phyloP scores from a whole-genome alignment of 2,329 filamentous ascomycete genomes.

The Stachybotrys chlorohalonatus region DNA sequence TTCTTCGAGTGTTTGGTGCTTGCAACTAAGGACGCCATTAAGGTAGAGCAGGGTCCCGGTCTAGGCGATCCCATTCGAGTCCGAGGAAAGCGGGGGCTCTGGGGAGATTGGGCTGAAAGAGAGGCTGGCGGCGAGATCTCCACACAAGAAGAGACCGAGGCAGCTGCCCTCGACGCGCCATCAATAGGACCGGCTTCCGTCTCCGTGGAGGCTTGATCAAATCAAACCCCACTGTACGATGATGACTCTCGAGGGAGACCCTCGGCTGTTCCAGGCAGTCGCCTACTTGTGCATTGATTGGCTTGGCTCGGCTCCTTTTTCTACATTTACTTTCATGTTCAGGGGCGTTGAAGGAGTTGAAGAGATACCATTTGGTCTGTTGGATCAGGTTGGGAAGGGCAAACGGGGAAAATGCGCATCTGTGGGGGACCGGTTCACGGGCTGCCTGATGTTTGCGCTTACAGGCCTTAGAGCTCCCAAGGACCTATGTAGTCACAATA shows the following conservation, averaged over 20 bases:
- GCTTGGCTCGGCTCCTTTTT: slow-evolving; percentile 13
- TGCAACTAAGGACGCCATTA: slow-evolving; percentile 95
- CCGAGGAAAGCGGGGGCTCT: slow-evolving; percentile 86
- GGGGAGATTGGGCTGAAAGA: slow-evolving; percentile 90
- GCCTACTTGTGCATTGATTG: slow-evolving; percentile 7
- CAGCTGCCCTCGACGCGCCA: slow-evolving; percentile 18
- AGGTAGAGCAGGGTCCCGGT: slow-evolving; percentile 75
- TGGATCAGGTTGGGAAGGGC: slow-evolving; percentile 12
- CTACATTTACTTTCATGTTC: slow-evolving; percentile 24
- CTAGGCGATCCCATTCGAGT: slow-evolving; percentile 77
- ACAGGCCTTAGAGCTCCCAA: background rate
- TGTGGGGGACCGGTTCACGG: background rate
- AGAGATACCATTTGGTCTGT: slow-evolving; percentile 28
- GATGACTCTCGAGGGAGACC: background rate
- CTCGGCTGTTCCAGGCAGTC: background rate
- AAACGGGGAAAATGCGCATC: slow-evolving; percentile 8
- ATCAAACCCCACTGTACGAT: background rate
- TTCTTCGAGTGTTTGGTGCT: slow-evolving; percentile 96
- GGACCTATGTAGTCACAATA: background rate
- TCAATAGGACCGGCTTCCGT: slow-evolving; percentile 12
- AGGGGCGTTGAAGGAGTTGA: slow-evolving; percentile 21
- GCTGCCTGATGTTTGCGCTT: too few species aligned
- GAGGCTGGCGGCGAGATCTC: slow-evolving; percentile 57
- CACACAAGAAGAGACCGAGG: slow-evolving; percentile 35
- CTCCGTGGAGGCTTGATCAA: slow-evolving; percentile 26